Evolutionary conservation across 108 stramenopile species (phyloP), one percentile per base, ranked within the genome.

Genomic region (Fragilaria crotonensis): DNA sequence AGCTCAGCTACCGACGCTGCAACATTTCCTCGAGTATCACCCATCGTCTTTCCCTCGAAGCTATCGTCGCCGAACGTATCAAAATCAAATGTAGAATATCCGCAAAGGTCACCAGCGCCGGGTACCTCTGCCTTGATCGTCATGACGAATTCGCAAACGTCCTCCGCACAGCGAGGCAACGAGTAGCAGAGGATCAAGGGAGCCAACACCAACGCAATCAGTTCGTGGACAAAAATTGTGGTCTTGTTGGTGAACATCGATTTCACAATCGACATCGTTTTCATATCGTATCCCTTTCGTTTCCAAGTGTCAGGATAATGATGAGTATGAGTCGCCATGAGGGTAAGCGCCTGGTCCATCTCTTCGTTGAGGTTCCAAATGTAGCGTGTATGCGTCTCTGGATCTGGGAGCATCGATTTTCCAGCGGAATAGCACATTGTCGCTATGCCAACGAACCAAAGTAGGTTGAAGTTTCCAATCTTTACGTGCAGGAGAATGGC

Each of bases 401-500:
- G 52, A 52, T 85, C 68, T 0, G 87, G 85, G 5, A 86, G 33
- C 59, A 92, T 58, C 17, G 68, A 71, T 57, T 95, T 89, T 14
- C 92, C 89, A 18, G 78, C 62, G 29, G 94, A 94, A 69, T 85
- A 98, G 21, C 74, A 57, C 4, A 90, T 85, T 20, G 81, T 85
- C 3, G 84, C 62, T 5, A 90, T 73, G 14, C 89, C 90, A 5
- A 79, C 83, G 63, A 88, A 94, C 97, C 95, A 98, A 36, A 96
- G 64, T 59, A 98, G 60, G 72, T 99, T 97, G 63, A 90, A 84
- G 25, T 94, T 82, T 49, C 82, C 82, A 28, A 95, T 68, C 59
- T 93, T 91, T 21, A 97, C 88, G 63, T 99, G 93, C 20, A 97
- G 68, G 4, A 97, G 75, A 55, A 96, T 87, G 11, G 84, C 87